These are phyloP conservation scores for Curvularia eragrostidis DNA, from an alignment of 2,329 filamentous ascomycete species.

Conservation along the genomic window DNA sequence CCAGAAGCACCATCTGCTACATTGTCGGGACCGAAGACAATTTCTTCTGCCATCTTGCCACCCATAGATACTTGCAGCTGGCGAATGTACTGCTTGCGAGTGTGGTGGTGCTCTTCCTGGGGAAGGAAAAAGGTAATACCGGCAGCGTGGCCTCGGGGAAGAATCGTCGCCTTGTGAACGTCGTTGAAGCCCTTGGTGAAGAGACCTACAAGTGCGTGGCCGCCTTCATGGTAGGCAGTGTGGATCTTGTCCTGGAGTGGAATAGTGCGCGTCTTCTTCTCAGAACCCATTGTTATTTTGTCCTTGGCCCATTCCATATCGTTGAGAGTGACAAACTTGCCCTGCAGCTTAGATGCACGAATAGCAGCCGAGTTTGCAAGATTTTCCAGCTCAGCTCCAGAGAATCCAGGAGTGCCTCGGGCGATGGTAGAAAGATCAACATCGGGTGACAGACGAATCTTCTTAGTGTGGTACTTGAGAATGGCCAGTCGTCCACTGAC, in stretches of 20 bases:
- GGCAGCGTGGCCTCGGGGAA: conserved; percentile 84
- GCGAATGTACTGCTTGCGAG: conserved; percentile 82
- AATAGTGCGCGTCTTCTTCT: conserved; percentile 87
- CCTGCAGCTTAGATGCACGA: conserved; percentile 87
- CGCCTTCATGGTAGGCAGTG: conserved; percentile 96
- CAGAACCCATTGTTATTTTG: conserved; percentile 95
- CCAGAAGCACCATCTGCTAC: conserved; percentile 87
- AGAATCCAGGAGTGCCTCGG: conserved; percentile 87
- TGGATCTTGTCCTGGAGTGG: conserved; percentile 91
- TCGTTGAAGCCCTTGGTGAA: conserved; percentile 77
- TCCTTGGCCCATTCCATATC: conserved; percentile 99
- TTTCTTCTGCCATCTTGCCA: conserved; percentile 88
- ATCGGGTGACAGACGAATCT: conserved; percentile 79
- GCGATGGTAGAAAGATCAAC: conserved; percentile 87
- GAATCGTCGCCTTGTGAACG: conserved; percentile 96
- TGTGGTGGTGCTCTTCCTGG: conserved; percentile 82
- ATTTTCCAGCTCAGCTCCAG: conserved; percentile 94
- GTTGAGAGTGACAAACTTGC: conserved; percentile 72
- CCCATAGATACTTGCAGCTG: conserved; percentile 82
- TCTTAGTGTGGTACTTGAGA: conserved; percentile 89
- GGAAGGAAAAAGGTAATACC: conserved; percentile 89
- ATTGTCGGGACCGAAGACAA: conserved; percentile 88
- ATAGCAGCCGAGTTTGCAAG: conserved; percentile 96
- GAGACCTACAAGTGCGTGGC: conserved; percentile 88
- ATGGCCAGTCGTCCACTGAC: conserved; percentile 93